phyloP scores from a whole-genome alignment of 306 rosid species.

The Vigna nakashimae region DNA sequence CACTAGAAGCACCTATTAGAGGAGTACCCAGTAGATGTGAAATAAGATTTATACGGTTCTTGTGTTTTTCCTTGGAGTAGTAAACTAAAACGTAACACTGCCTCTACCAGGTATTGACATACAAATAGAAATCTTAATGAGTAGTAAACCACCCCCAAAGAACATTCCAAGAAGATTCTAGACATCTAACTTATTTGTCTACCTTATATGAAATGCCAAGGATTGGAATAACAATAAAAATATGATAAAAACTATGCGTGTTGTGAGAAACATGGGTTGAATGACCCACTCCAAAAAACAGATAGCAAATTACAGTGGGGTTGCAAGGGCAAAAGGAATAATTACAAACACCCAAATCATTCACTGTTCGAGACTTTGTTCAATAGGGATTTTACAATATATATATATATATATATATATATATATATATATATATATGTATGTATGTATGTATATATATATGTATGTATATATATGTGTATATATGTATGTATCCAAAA shows the following conservation, averaged over 20 bases:
- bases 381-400: neutral
- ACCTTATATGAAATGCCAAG: neutral
- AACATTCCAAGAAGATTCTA: neutral
- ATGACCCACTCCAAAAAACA: neutral
- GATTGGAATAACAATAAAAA: neutral
- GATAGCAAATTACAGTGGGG: neutral
- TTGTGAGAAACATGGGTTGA: neutral
- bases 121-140: neutral
- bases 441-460: no score
- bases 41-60: neutral
- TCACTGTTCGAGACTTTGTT: neutral
- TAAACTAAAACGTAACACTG: slow-evolving; percentile 1
- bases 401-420: neutral
- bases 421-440: no score
- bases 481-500: no score
- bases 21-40: neutral
- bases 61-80: neutral
- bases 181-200: neutral
- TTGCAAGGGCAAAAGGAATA: neutral
- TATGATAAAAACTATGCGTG: neutral
- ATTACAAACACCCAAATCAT: neutral
- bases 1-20: neutral
- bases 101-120: neutral
- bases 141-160: neutral
- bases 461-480: no score